Evolutionary conservation across 441 rosid genomes (phyloP).

Genomic region (Biscutella laevigata): DNA sequence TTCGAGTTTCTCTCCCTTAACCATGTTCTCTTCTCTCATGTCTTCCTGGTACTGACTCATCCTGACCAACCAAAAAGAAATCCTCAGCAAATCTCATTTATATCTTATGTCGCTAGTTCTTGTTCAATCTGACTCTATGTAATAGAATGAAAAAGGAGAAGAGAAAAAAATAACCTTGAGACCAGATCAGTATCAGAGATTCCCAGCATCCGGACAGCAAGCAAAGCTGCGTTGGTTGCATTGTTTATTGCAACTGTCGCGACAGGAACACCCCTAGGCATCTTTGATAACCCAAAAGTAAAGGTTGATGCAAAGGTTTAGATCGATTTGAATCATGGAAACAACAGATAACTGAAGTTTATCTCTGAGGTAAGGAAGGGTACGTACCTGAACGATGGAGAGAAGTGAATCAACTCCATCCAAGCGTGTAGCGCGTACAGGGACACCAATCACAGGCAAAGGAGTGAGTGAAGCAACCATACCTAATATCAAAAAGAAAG

Average conservation of each 20-base stretch:
- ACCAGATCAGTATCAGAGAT: conserved; percentile 49
- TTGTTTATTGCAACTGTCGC: conserved; percentile 90
- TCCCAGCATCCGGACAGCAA: conserved; percentile 72
- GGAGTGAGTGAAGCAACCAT: conserved; percentile 97
- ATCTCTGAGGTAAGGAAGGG: not conserved
- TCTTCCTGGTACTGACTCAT: conserved; percentile 82
- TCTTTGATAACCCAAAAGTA: conserved; percentile 34
- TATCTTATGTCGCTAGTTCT: not conserved
- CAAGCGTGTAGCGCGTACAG: conserved; percentile 72
- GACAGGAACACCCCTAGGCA: conserved; percentile 94
- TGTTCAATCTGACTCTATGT: not conserved
- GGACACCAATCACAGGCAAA: conserved; percentile 87
- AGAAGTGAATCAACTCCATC: conserved; percentile 91
- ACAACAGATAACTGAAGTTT: not conserved
- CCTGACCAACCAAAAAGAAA: conserved; percentile 30
- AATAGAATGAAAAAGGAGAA: not conserved
- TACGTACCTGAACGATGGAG: conserved; percentile 80
- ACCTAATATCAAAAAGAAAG: conserved; percentile 34
- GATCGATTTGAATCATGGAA: not conserved
- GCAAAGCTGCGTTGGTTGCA: conserved; percentile 78
- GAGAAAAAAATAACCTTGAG: conserved; percentile 36
- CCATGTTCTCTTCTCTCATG: conserved; percentile 51
- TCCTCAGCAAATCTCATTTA: not conserved
- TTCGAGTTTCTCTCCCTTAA: conserved; percentile 57
- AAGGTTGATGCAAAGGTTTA: not conserved